Base-by-base conservation (phyloP, 106 monocot genomes). In the Dioscorea alata region DNA sequence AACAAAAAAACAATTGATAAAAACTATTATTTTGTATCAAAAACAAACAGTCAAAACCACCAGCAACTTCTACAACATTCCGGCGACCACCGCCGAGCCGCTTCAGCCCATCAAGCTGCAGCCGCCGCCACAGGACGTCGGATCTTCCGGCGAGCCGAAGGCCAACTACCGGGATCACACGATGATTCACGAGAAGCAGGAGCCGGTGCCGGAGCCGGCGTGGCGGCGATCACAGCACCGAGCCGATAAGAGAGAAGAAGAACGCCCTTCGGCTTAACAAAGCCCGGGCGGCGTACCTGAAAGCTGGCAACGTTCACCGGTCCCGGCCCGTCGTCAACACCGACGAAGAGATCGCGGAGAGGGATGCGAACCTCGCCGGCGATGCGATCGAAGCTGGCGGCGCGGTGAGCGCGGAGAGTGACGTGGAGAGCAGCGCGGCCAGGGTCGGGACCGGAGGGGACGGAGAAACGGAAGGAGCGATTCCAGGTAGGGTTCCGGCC, bases 201-300 rank as follows among this genome's bases (percentile, higher is more conserved):
- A 0, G 63, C 1, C 28, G 28, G 2, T 1, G 2, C 28, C 42
- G 42, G 42, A 42, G 42, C 6, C 42, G 42, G 42, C 42, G 63
- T 17, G 12, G 74, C 12, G 4, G 78, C 17, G 13, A 53, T 14
- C 21, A 78, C 57, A 5, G 31, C 94, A 49, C 64, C 68, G 65
- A 94, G 73, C 70, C 82, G 85, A 82, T 80, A 94, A 49, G 94
- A 94, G 78, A 94, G 34, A 68, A 79, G 84, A 68, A 94, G 84
- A 20, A 85, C 64, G 18, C 94, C 94, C 63, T 78, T 84, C 0
- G 82, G 49, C 67, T 79, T 87, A 8, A 87, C 90, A 25, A 80
- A 84, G 28, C 22, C 13, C 12, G 71, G 52, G 18, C 54, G 69
- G 23, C 94, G 81, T 4, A 94, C 90, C 74, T 87, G 86, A 67